Evolutionary conservation across 345 rosid species (phyloP), one percentile per base, ranked within the genome.

Genomic region (Clausena lansium): DNA sequence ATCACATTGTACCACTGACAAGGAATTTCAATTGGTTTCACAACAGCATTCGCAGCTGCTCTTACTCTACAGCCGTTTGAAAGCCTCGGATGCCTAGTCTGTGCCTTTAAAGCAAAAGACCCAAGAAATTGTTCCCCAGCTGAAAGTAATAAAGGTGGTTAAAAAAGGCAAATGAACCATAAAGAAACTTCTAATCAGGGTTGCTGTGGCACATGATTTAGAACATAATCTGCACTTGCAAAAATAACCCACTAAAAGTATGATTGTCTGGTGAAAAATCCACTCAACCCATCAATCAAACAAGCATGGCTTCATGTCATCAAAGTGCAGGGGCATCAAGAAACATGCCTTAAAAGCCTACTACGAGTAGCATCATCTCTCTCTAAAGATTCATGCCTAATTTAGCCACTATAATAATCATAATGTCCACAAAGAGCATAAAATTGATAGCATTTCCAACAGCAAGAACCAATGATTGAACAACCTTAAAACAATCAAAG

Each of bases 1-100:
- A 84, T 79, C 74, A 95, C 82, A 85, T 95, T 91, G 82, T 91
- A 91, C 95, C 95, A 91, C 47, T 77, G 90, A 28, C 35, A 65
- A 45, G 98, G 98, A 76, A 93, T 87, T 64, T 88, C 86, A 41
- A 80, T 76, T 7, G 77, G 33, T 11, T 80, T 81, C 59, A 52
- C 71, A 70, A 41, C 66, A 70, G 83, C 79, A 67, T 81, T 78
- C 67, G 59, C 50, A 52, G 82, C 63, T 79, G 94, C 86, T 79
- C 84, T 88, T 58, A 87, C 84, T 73, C 84, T 83, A 81, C 58
- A 76, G 8, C 91, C 84, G 60, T 82, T 85, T 61, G 92, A 82
- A 77, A 79, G 35, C 73, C 70, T 79, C 24, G 32, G 25, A 74
- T 72, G 77, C 32, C 14, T 24, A 47, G 78, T 77, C 75, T 79